phyloP scores from a whole-genome alignment of 495 filamentous ascomycete genomes.

The Choiromyces venosus region DNA sequence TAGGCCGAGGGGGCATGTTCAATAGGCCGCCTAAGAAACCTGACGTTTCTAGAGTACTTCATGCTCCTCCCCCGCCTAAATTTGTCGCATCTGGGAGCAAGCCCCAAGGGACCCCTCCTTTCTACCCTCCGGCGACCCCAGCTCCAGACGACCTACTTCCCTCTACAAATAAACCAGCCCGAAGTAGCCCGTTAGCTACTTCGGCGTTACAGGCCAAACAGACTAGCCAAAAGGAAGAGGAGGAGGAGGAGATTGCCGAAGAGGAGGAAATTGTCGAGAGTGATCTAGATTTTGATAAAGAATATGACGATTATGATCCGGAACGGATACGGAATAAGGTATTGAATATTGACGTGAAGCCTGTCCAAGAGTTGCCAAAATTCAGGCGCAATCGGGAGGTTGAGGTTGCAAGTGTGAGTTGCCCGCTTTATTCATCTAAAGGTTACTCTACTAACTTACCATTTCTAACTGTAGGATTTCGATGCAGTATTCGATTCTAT shows the following conservation, averaged over 20 bases:
- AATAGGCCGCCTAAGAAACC: slow-evolving; percentile 17
- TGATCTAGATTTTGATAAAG: slow-evolving; percentile 41
- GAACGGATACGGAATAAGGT: slow-evolving; percentile 58
- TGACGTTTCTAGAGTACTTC: slow-evolving; percentile 13
- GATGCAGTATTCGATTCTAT: slow-evolving; percentile 65
- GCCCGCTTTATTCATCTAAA: not conserved
- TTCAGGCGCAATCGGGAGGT: slow-evolving; percentile 33
- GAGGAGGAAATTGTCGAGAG: slow-evolving; percentile 47
- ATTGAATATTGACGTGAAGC: slow-evolving; percentile 40
- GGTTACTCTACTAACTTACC: slow-evolving; percentile 37
- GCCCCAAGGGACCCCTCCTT: not conserved
- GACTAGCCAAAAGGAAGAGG: slow-evolving; percentile 45
- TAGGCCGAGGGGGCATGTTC: slow-evolving; percentile 22
- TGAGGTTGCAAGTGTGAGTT: slow-evolving; percentile 48
- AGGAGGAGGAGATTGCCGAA: slow-evolving; percentile 49
- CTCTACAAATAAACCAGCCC: slow-evolving; percentile 6
- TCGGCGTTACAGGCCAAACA: slow-evolving; percentile 9
- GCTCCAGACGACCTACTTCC: slow-evolving; percentile 5
- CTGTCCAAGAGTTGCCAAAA: slow-evolving; percentile 30
- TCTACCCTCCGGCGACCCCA: slow-evolving; percentile 6
- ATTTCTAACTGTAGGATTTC: slow-evolving; percentile 55
- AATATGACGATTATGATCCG: slow-evolving; percentile 55
- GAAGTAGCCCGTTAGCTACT: slow-evolving; percentile 36
- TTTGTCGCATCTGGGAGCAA: not conserved
- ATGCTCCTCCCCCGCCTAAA: not conserved